These are phyloP conservation scores for Huntiella moniliformis DNA, from an alignment of 2,329 filamentous ascomycete genomes.

Conservation along the genomic window DNA sequence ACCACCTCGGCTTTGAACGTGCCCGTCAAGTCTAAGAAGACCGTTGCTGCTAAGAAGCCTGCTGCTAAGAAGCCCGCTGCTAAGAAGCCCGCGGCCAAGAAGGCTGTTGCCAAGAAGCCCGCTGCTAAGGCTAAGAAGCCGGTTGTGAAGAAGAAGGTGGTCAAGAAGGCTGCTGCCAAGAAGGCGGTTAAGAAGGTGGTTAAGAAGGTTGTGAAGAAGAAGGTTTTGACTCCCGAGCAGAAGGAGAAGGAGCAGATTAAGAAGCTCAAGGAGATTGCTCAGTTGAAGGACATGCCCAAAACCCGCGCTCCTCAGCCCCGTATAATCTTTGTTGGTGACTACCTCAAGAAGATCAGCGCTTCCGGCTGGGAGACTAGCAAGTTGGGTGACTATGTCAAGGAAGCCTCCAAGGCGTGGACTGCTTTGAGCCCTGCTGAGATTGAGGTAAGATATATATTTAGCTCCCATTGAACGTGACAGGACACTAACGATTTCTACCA, in stretches of 20 bases:
- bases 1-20: neutral
- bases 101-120: constrained; percentile 10
- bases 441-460: constrained; percentile 22
- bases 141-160: constrained; percentile 5
- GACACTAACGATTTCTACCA: constrained; percentile 13
- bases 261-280: neutral
- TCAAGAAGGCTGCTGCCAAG: constrained; percentile 13
- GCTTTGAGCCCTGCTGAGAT: constrained; percentile 18
- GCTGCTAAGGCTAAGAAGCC: constrained; percentile 8
- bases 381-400: no score
- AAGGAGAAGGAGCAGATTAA: constrained; percentile 13
- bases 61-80: constrained; percentile 13
- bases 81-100: constrained; percentile 9
- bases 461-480: neutral
- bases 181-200: constrained; percentile 10
- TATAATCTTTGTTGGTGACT: constrained; percentile 23
- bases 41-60: constrained; percentile 13
- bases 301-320: constrained; percentile 15
- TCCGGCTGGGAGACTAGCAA: neutral
- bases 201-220: constrained; percentile 17
- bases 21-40: constrained; percentile 1
- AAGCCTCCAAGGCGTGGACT: no score
- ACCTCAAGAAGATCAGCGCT: constrained; percentile 15
- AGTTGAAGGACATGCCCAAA: constrained; percentile 3
- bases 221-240: constrained; percentile 22